Evolutionary conservation across 495 filamentous ascomycete species (phyloP).

Genomic region (Trichoderma erinaceum): DNA sequence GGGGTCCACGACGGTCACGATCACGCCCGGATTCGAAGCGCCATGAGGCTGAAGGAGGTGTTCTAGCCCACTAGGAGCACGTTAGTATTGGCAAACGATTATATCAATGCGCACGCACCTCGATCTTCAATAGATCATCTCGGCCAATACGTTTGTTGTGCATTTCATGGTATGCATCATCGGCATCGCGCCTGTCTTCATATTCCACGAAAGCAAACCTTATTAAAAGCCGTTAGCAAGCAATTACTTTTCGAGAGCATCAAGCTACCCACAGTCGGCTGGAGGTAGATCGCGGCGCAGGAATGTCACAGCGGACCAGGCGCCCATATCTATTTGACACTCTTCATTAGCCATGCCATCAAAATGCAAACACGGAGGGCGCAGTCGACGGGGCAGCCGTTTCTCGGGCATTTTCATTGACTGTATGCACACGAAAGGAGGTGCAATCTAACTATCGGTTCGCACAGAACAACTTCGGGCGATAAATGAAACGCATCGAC

Average conservation of each 20-base stretch:
- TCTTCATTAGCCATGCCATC: conserved; percentile 8
- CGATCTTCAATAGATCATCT: conserved; percentile 95
- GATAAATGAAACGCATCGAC: conserved; percentile 26
- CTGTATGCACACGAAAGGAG: conserved; percentile 27
- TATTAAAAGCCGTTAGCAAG: conserved; percentile 31
- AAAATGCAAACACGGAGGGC: not conserved
- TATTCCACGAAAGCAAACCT: conserved; percentile 99
- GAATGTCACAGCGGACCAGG: conserved; percentile 97
- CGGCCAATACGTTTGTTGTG: conserved; percentile 97
- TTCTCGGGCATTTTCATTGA: conserved; percentile 8
- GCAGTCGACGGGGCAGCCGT: not conserved
- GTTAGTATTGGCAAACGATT: conserved; percentile 18
- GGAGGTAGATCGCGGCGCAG: conserved; percentile 84
- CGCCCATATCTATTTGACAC: conserved; percentile 75
- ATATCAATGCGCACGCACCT: conserved; percentile 52
- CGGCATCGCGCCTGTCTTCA: conserved; percentile 96
- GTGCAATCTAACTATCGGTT: conserved; percentile 4
- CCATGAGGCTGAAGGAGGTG: conserved; percentile 97
- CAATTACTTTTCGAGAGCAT: conserved; percentile 10
- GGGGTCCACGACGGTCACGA: conserved; percentile 57
- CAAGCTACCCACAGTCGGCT: conserved; percentile 78
- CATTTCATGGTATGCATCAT: conserved; percentile 99
- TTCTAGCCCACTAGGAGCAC: conserved; percentile 80
- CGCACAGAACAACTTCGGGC: not conserved
- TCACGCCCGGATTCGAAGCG: conserved; percentile 89